Base-by-base conservation (phyloP, 2,329 filamentous ascomycete species). In the Aspergillus latus region DNA sequence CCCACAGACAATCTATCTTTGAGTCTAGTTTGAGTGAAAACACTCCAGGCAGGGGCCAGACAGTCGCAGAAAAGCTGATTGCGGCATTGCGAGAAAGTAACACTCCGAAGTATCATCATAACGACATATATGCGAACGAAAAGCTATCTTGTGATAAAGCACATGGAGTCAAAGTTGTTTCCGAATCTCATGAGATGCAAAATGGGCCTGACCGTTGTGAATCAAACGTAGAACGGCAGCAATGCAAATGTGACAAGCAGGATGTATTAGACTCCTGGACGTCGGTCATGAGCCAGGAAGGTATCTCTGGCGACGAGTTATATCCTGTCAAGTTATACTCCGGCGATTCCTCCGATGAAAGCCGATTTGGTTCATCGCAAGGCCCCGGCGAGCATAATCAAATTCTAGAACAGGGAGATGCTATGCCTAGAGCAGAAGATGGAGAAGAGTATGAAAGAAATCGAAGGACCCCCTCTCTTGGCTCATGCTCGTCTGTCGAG, bases 41-140 rank as follows among this genome's bases (percentile, higher is more conserved):
- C 9, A 16, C 37, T 39, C 42, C 52, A 52, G 64, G 66, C 15
- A 65, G 64, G 54, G 67, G 67, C 2, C 57, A 60, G 39, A 40
- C 44, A 16, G 58, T 68, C 21, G 67, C 64, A 1, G 26, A 62
- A 43, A 68, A 66, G 36, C 59, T 69, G 8, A 43, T 57, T 16
- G 63, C 62, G 48, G 66, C 65, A 2, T 58, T 69, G 7, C 49
- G 54, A 8, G 54, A 50, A 21, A 47, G 29, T 29, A 40, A n/a
- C 9, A 30, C 30, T 11, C 45, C 40, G 6, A 15, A 48, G 6
- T 8, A 40, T 43, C 11, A 5, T 9, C 5, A 3, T 15, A 15
- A 30, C 44, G 29, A 43, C 11, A 32, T 7, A 15, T 10, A 15
- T 11, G 21, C 42, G 32, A 50, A 16, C 39, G 15, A 21, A 21